Conservation (phyloP, 148 eudicot species). For the Amaranthus cruentus region DNA sequence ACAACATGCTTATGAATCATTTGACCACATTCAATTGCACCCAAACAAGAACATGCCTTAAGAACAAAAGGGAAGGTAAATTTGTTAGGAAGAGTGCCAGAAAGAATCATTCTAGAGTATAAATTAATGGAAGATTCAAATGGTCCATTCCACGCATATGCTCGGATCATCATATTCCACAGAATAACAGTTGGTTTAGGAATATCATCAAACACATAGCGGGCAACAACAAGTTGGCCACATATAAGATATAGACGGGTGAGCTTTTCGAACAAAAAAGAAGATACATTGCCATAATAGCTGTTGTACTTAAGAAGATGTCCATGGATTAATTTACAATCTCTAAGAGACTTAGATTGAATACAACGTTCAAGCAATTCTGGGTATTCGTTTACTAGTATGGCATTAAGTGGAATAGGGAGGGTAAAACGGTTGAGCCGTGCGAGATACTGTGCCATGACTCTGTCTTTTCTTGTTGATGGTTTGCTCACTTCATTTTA, state of each 20-base stretch:
- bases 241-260: conserved; percentile 51
- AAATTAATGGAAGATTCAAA: conserved; percentile 47
- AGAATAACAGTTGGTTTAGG: conserved; percentile 46
- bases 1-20: conserved; percentile 52
- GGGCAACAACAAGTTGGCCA: conserved; percentile 43
- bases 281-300: not conserved
- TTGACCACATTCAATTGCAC: conserved; percentile 42
- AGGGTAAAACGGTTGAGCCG: conserved; percentile 5
- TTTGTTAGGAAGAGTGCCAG: conserved; percentile 50
- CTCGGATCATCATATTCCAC: conserved; percentile 82
- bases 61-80: conserved; percentile 81
- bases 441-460: conserved; percentile 12
- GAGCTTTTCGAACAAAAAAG: conserved; percentile 47
- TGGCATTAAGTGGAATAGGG: not conserved
- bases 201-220: conserved; percentile 54
- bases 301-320: conserved; percentile 40
- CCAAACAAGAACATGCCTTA: conserved; percentile 63
- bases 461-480: not conserved
- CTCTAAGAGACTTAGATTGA: conserved; percentile 43
- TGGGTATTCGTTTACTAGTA: conserved; percentile 16
- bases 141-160: conserved; percentile 89
- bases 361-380: conserved; percentile 28
- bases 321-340: conserved; percentile 52
- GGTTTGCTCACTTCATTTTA: conserved; percentile 4
- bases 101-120: conserved; percentile 51